Conservation (phyloP, 768 basidiomycete species). For the Lentinula aciculospora region DNA sequence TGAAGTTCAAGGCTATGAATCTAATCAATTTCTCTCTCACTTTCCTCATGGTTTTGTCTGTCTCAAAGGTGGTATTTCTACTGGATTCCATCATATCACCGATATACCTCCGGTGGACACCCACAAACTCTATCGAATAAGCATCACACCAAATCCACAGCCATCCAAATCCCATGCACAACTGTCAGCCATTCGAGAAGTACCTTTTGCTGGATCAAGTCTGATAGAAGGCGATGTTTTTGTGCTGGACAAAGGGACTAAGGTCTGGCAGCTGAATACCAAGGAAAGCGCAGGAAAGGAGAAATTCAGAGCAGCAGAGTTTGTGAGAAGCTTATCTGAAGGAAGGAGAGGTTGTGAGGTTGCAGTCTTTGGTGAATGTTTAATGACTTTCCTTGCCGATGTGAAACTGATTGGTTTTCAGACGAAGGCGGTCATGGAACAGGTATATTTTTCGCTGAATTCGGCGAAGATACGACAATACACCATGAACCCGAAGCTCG, state of each 20-base stretch:
- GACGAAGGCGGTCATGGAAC: slow-evolving; percentile 49
- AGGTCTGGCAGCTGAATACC: slow-evolving; percentile 55
- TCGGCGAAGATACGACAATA: slow-evolving; percentile 29
- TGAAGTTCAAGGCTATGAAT: slow-evolving; percentile 57
- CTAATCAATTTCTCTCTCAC: slow-evolving; percentile 42
- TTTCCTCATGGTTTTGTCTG: slow-evolving; percentile 38
- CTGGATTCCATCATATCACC: slow-evolving; percentile 47
- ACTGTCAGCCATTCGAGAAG: slow-evolving; percentile 42
- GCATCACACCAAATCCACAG: slow-evolving; percentile 12
- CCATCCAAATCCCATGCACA: slow-evolving; percentile 8
- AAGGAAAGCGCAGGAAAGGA: slow-evolving; percentile 49
- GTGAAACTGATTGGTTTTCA: slow-evolving; percentile 13
- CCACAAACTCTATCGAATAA: slow-evolving; percentile 47
- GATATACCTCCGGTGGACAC: slow-evolving; percentile 35
- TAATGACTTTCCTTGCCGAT: background rate
- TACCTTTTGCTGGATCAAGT: slow-evolving; percentile 36
- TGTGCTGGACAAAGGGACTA: slow-evolving; percentile 50
- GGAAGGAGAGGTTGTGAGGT: slow-evolving; percentile 36
- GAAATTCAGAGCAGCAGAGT: slow-evolving; percentile 57
- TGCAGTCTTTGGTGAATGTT: slow-evolving; percentile 41
- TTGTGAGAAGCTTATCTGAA: slow-evolving; percentile 40
- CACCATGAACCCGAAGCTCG: slow-evolving; percentile 6
- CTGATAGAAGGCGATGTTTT: slow-evolving; percentile 52
- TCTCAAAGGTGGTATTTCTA: slow-evolving; percentile 43
- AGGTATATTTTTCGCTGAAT: slow-evolving; percentile 40